Evolutionary conservation across 805 yeast species (phyloP).

Genomic region (Groenewaldozyma tartarivorans): DNA sequence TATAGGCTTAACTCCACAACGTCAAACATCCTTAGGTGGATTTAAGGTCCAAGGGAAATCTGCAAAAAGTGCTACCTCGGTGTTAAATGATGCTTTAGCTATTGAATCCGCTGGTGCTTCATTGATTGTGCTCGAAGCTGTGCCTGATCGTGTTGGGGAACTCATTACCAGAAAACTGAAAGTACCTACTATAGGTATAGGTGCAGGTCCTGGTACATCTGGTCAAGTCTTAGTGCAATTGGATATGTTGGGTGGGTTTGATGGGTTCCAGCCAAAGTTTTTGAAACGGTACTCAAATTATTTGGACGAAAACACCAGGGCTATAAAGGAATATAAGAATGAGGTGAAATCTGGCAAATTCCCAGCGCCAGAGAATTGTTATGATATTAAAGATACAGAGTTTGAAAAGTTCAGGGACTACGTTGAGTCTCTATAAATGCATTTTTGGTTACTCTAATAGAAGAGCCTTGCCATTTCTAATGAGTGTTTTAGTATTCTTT

Average conservation of each 20-base stretch:
- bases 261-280: conserved; percentile 54
- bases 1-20: conserved; percentile 87
- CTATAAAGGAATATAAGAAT: conserved; percentile 42
- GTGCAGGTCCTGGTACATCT: conserved; percentile 76
- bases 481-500: conserved; percentile 10
- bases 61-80: conserved; percentile 40
- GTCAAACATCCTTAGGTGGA: conserved; percentile 71
- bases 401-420: conserved; percentile 33
- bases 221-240: conserved; percentile 89
- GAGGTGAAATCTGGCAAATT: conserved; percentile 52
- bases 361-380: conserved; percentile 63
- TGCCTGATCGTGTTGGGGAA: conserved; percentile 65
- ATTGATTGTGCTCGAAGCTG: conserved; percentile 69
- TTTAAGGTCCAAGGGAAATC: conserved; percentile 75
- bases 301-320: conserved; percentile 38
- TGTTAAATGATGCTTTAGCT: conserved; percentile 58
- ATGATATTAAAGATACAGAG: conserved; percentile 58
- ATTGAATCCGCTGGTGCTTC: conserved; percentile 73
- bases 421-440: not conserved
- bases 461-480: conserved; percentile 27
- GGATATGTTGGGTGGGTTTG: conserved; percentile 63
- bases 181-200: conserved; percentile 90
- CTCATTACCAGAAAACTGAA: conserved; percentile 48
- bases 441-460: conserved; percentile 15
- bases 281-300: conserved; percentile 60